Evolutionary conservation across 2,329 filamentous ascomycete species (phyloP), one percentile per base, ranked within the genome.

Genomic region (Alternaria atra): DNA sequence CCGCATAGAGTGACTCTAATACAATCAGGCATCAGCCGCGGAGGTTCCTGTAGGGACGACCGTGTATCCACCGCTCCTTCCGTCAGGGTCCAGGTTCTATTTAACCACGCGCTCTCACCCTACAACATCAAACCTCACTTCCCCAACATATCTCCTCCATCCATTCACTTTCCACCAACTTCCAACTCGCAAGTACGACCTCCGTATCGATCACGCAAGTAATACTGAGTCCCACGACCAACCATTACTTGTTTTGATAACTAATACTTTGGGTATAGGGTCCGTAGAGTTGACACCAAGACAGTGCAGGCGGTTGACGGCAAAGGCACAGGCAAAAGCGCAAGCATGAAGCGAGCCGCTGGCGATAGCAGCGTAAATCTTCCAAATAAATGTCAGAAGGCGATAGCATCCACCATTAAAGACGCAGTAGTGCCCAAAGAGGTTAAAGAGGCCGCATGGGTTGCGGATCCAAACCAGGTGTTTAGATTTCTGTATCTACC

Each of bases 401-500:
- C 6, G 13, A 35, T 34, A 12, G 4, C 46, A 15, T 13, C 27
- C 4, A 17, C 35, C n/a, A 3, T n/a, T 27, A 15, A 54, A 46
- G 40, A 30, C 4, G 13, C 32, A 17, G 37, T 12, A 7, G 13
- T 44, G 15, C 27, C 27, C 17, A 27, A 57, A 29, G 37, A 4
- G 20, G 39, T n/a, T 23, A 23, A 23, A 7, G n/a, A 34, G 15
- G 30, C 44, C 9, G 30, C 12, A 8, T 25, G 23, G 32, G 27
- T 23, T 3, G 8, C 34, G 17, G 23, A 52, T 30, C 23, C 35
- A 4, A n/a, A 52, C 15, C 34, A 58, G 17, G 25, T 48, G n/a
- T 70, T 69, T 7, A 57, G 61, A 2, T 73, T 76, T 39, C 44
- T 74, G 9, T 60, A 72, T 13, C 58, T 76, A 13, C 69, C 73